Conservation (phyloP, 768 basidiomycete species). For the Gloeopeniophorella convolvens region DNA sequence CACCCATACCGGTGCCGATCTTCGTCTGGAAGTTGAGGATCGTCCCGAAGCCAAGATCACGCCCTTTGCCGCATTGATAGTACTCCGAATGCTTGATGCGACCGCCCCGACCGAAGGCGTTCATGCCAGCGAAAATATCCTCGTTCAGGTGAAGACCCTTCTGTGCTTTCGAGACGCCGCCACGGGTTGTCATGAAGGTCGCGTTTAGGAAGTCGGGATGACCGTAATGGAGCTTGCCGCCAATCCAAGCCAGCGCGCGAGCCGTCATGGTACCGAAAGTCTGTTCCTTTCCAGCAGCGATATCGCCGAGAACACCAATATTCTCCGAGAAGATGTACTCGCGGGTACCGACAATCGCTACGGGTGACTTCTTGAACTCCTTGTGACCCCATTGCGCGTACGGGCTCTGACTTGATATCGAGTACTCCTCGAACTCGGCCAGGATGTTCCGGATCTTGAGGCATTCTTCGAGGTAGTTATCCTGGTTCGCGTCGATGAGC, state of each 20-base stretch:
- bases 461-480: constrained; percentile 99
- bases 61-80: constrained; percentile 98
- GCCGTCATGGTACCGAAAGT: constrained; percentile 99
- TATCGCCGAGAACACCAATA: constrained; percentile 97
- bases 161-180: constrained; percentile 98
- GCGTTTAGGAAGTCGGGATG: constrained; percentile 99
- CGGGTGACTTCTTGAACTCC: constrained; percentile 83
- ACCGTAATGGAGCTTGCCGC: constrained; percentile 97
- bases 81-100: constrained; percentile 99
- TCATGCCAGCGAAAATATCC: constrained; percentile 99
- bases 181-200: constrained; percentile 96
- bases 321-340: constrained; percentile 99
- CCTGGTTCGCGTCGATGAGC: constrained; percentile 99
- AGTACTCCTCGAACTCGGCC: constrained; percentile 96
- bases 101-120: constrained; percentile 94
- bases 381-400: constrained; percentile 96
- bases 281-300: constrained; percentile 99
- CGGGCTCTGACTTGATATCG: constrained; percentile 85
- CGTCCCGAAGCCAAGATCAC: constrained; percentile 98
- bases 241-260: constrained; percentile 92
- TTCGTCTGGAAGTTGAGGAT: constrained; percentile 99
- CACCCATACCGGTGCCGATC: constrained; percentile 99
- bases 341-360: constrained; percentile 96
- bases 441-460: constrained; percentile 97
- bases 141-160: constrained; percentile 98